Conservation (phyloP, 2,329 filamentous ascomycete genomes). For the Ophioceras dolichostomum region DNA sequence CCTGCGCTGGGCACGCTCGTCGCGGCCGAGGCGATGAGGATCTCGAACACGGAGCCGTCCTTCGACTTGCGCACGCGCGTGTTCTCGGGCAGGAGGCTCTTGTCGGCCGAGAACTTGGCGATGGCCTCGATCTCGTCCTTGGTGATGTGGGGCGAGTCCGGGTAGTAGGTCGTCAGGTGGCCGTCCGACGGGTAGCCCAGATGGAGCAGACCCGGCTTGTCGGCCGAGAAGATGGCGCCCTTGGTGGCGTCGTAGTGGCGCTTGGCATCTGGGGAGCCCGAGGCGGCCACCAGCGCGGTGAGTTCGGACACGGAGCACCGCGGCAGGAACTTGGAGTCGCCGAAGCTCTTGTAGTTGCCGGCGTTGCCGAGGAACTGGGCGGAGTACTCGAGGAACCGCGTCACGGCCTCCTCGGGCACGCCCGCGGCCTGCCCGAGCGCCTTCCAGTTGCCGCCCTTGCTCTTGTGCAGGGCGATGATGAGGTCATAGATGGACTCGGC, state of each 20-base stretch:
- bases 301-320: constrained; percentile 53
- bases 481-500: constrained; percentile 72
- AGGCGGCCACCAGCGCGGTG: constrained; percentile 47
- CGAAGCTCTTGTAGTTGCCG: constrained; percentile 82
- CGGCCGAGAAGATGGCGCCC: constrained; percentile 60
- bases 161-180: constrained; percentile 75
- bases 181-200: constrained; percentile 63
- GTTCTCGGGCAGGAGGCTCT: constrained; percentile 59
- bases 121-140: constrained; percentile 63
- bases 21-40: constrained; percentile 61
- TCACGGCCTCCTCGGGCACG: constrained; percentile 50
- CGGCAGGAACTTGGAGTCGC: constrained; percentile 74
- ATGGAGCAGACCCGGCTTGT: constrained; percentile 55
- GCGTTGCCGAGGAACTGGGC: constrained; percentile 69
- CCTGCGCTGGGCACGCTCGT: constrained; percentile 39
- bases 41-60: constrained; percentile 44
- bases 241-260: constrained; percentile 55
- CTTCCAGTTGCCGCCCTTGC: constrained; percentile 58
- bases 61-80: constrained; percentile 58
- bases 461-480: constrained; percentile 59
- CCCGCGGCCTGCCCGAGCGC: constrained; percentile 50
- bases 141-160: constrained; percentile 60
- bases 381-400: constrained; percentile 63
- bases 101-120: constrained; percentile 60
- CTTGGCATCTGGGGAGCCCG: constrained; percentile 44